A percentile compares a stretch with the other conserved stretches of the same genome.
These are phyloP conservation scores for Cercospora beticola DNA, from an alignment of 2,329 filamentous ascomycete species.

Conservation along the genomic window DNA sequence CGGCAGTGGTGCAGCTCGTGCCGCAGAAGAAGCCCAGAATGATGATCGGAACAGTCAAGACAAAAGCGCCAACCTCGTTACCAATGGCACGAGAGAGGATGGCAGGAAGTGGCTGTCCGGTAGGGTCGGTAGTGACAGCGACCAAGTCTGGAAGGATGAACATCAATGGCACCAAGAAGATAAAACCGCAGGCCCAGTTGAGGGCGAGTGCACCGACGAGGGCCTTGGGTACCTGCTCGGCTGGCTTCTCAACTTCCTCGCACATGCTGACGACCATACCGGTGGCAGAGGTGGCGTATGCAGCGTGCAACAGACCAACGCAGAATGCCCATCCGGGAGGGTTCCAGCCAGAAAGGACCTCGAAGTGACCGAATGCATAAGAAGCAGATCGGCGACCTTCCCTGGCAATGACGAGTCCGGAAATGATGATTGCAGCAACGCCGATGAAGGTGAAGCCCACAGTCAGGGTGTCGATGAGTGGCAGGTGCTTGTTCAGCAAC, in stretches of 20 bases:
- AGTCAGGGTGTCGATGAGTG: slow-evolving; percentile 67
- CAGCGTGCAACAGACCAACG: slow-evolving; percentile 69
- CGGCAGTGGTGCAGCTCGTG: slow-evolving; percentile 67
- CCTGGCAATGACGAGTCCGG: slow-evolving; percentile 65
- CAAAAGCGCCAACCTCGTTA: slow-evolving; percentile 56
- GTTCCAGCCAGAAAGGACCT: slow-evolving; percentile 67
- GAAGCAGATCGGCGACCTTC: slow-evolving; percentile 62
- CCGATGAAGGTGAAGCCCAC: slow-evolving; percentile 74
- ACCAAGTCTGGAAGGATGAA: slow-evolving; percentile 67
- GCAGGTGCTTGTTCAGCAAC: slow-evolving; percentile 55
- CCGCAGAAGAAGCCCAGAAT: slow-evolving; percentile 67
- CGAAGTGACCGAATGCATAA: slow-evolving; percentile 69
- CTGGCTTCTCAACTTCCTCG: slow-evolving; percentile 67
- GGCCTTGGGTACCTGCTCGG: slow-evolving; percentile 68
- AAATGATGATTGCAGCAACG: slow-evolving; percentile 64
- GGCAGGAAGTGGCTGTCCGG: slow-evolving; percentile 62
- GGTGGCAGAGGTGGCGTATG: slow-evolving; percentile 71
- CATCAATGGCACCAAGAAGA: slow-evolving; percentile 67
- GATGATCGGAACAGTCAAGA: slow-evolving; percentile 62
- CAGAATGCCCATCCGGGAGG: slow-evolving; percentile 69
- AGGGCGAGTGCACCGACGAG: slow-evolving; percentile 65
- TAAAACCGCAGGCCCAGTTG: slow-evolving; percentile 64
- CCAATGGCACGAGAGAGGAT: slow-evolving; percentile 65
- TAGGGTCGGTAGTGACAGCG: slow-evolving; percentile 51
- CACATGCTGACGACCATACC: slow-evolving; percentile 81